A percentile compares a stretch with the other conserved stretches of the same genome.
Evolutionary conservation across 345 rosid species (phyloP).

Genomic region (Aethionema arabicum): DNA sequence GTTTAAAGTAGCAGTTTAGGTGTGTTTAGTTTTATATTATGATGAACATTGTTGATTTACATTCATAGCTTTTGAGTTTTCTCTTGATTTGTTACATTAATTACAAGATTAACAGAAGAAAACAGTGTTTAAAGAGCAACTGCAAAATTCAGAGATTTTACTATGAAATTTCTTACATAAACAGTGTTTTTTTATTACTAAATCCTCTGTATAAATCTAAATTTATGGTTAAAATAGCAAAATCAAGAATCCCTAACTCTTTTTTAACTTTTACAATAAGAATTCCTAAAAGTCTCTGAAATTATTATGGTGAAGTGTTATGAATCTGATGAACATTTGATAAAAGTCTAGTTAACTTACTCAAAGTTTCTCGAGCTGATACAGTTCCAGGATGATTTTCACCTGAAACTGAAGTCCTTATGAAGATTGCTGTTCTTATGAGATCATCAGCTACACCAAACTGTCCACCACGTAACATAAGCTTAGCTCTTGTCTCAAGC

Average conservation of each 20-base stretch:
- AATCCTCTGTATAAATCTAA: slow-evolving; percentile 38
- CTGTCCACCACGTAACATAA: slow-evolving; percentile 84
- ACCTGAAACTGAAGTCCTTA: slow-evolving; percentile 85
- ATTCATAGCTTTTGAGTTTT: slow-evolving; percentile 20
- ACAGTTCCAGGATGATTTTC: slow-evolving; percentile 82
- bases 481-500: slow-evolving; percentile 87
- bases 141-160: slow-evolving; percentile 17
- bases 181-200: slow-evolving; percentile 30
- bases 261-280: slow-evolving; percentile 39
- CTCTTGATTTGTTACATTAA: slow-evolving; percentile 20
- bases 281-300: slow-evolving; percentile 19
- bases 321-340: slow-evolving; percentile 67
- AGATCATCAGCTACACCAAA: slow-evolving; percentile 85
- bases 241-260: slow-evolving; percentile 25
- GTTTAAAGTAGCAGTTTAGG: slow-evolving; percentile 18
- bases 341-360: slow-evolving; percentile 78
- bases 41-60: slow-evolving; percentile 20
- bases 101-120: neutral
- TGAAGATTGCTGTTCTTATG: slow-evolving; percentile 78
- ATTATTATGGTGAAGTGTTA: slow-evolving; percentile 48
- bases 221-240: slow-evolving; percentile 19
- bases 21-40: slow-evolving; percentile 10
- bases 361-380: slow-evolving; percentile 75
- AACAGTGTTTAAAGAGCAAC: slow-evolving; percentile 1
- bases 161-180: slow-evolving; percentile 28